phyloP scores from a whole-genome alignment of 2,329 filamentous ascomycete genomes.

The Ceratocystis eucalypticola region DNA sequence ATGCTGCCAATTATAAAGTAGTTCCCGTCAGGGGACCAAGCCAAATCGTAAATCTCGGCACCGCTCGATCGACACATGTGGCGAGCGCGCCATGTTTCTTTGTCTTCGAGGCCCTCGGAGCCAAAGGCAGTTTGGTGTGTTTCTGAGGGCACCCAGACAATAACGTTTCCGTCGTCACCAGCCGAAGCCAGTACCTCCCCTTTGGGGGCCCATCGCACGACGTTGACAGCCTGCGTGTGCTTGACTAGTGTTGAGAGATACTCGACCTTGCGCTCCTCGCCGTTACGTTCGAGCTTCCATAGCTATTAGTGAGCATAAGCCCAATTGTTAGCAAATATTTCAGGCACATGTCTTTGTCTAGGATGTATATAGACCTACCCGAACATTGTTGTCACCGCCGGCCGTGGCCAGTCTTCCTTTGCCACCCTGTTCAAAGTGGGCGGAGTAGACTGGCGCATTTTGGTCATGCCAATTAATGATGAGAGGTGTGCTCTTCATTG shows the following conservation, averaged over 20 bases:
- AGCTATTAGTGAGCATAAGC: constrained; percentile 33
- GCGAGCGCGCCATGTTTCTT: constrained; percentile 92
- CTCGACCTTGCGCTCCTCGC: constrained; percentile 75
- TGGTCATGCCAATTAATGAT: constrained; percentile 99
- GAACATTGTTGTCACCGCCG: constrained; percentile 91
- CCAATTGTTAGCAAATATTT: too few species aligned
- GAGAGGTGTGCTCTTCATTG: constrained; percentile 90
- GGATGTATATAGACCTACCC: constrained; percentile 43
- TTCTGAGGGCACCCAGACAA: constrained; percentile 89
- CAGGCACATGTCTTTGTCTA: not conserved
- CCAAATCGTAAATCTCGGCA: constrained; percentile 93
- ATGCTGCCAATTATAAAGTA: constrained; percentile 99
- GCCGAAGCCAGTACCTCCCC: constrained; percentile 84
- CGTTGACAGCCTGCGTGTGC: constrained; percentile 95
- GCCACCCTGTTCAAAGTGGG: constrained; percentile 85
- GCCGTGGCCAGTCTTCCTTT: constrained; percentile 87
- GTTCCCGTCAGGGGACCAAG: constrained; percentile 92
- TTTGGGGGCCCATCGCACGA: constrained; percentile 89
- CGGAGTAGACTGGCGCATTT: constrained; percentile 91
- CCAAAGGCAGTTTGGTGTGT: constrained; percentile 56
- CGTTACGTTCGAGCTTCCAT: constrained; percentile 78
- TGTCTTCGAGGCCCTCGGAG: constrained; percentile 77
- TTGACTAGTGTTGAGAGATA: constrained; percentile 86
- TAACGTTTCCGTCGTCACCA: constrained; percentile 92
- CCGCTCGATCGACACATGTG: constrained; percentile 95